Conservation (phyloP, 202 grass and related monocot species). For the Hordeum pubiflorum region DNA sequence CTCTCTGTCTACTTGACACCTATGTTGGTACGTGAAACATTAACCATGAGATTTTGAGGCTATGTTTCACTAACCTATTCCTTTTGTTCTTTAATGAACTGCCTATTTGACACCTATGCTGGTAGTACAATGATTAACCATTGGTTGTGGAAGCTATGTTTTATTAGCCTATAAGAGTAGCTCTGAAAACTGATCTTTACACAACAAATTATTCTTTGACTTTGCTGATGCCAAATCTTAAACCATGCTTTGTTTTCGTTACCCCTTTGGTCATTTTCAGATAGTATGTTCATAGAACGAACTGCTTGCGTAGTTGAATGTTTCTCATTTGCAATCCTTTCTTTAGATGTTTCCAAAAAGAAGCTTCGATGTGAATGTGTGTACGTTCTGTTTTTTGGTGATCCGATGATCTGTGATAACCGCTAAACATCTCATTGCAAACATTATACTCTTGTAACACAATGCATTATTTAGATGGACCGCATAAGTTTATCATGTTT, state of each 20-base stretch:
- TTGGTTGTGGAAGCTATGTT: neutral
- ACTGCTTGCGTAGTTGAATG: neutral
- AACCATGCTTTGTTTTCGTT: neutral
- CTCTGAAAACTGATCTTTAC: neutral
- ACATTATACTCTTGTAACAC: neutral
- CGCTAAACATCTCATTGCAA: constrained; percentile 16
- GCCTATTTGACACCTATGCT: neutral
- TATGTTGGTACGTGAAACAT: constrained; percentile 64
- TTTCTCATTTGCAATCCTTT: neutral
- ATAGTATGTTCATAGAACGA: neutral
- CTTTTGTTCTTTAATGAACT: neutral
- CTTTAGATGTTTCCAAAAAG: neutral
- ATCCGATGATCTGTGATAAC: neutral
- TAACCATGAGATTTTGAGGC: neutral
- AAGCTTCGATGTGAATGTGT: neutral
- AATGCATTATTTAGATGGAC: neutral
- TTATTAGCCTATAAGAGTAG: neutral
- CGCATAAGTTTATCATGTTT: neutral
- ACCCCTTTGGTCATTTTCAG: constrained; percentile 10
- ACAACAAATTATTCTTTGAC: neutral
- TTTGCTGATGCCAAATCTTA: constrained; percentile 1
- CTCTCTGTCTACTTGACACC: constrained; percentile 71
- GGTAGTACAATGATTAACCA: neutral
- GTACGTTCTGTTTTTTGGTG: neutral
- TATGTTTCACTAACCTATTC: neutral